phyloP scores from a whole-genome alignment of 148 eudicot genomes.

The Chenopodium album region DNA sequence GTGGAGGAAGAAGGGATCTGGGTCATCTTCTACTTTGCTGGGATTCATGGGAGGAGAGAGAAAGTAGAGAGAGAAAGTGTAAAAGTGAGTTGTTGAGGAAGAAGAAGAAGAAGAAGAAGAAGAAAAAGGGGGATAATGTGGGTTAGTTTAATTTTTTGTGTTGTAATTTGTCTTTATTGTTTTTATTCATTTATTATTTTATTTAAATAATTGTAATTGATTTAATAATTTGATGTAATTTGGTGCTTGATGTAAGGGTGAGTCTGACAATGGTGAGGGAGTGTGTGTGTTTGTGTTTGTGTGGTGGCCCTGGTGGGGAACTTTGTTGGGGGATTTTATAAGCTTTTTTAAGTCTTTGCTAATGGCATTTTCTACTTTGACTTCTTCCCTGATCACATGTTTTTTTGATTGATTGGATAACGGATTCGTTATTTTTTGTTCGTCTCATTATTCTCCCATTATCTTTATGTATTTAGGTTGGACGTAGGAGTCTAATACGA shows the following conservation, averaged over 20 bases:
- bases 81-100: background rate
- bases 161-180: background rate
- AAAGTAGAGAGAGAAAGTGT: background rate
- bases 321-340: too few relatives aligned
- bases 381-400: background rate
- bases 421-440: too few relatives aligned
- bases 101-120: background rate
- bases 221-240: background rate
- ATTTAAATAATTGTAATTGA: too few relatives aligned
- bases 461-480: too few relatives aligned
- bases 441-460: too few relatives aligned
- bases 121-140: too few relatives aligned
- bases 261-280: slow-evolving; percentile 7
- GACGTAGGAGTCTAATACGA: too few relatives aligned
- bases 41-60: slow-evolving; percentile 42
- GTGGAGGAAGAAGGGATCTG: slow-evolving; percentile 41
- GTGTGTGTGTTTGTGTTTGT: background rate
- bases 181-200: background rate
- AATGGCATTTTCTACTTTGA: slow-evolving; percentile 1
- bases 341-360: background rate
- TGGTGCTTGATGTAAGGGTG: slow-evolving; percentile 5
- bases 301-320: slow-evolving; percentile 11
- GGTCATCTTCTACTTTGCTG: slow-evolving; percentile 56
- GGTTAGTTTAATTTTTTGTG: too few relatives aligned
- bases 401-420: background rate